Evolutionary conservation across 2,329 filamentous ascomycete genomes (phyloP).

Genomic region (Cladophialophora psammophila): DNA sequence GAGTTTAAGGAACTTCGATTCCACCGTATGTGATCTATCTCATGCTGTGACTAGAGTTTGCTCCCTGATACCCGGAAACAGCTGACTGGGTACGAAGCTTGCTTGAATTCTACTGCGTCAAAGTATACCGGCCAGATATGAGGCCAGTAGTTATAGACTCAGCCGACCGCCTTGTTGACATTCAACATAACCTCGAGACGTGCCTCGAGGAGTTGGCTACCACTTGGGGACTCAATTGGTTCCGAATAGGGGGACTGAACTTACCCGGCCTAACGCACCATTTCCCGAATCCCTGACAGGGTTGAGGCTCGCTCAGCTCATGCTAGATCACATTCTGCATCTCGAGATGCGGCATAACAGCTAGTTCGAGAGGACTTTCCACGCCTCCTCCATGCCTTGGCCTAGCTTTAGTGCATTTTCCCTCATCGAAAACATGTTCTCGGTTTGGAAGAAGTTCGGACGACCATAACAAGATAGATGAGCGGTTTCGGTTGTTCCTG

Average conservation of each 20-base stretch:
- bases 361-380: neutral
- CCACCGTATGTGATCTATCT: conserved; percentile 24
- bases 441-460: too few relatives aligned
- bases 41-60: neutral
- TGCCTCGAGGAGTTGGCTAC: conserved; percentile 36
- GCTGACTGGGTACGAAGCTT: conserved; percentile 34
- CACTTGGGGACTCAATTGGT: conserved; percentile 34
- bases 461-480: too few relatives aligned
- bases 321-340: too few relatives aligned
- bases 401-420: too few relatives aligned
- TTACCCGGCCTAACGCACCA: conserved; percentile 21
- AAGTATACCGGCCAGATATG: conserved; percentile 33
- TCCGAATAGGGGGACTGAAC: conserved; percentile 31
- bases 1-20: conserved; percentile 38
- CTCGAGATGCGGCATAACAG: neutral
- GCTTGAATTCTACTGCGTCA: conserved; percentile 34
- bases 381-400: neutral
- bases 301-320: neutral
- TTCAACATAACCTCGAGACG: conserved; percentile 31
- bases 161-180: conserved; percentile 24
- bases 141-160: conserved; percentile 27
- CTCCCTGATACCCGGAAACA: conserved; percentile 19
- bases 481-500: too few relatives aligned
- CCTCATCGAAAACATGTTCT: too few relatives aligned
- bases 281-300: neutral